Percentiles rank a stretch among this genome's conserved stretches.
phyloP scores from a whole-genome alignment of 345 rosid species.

The Hibiscus syriacus region DNA sequence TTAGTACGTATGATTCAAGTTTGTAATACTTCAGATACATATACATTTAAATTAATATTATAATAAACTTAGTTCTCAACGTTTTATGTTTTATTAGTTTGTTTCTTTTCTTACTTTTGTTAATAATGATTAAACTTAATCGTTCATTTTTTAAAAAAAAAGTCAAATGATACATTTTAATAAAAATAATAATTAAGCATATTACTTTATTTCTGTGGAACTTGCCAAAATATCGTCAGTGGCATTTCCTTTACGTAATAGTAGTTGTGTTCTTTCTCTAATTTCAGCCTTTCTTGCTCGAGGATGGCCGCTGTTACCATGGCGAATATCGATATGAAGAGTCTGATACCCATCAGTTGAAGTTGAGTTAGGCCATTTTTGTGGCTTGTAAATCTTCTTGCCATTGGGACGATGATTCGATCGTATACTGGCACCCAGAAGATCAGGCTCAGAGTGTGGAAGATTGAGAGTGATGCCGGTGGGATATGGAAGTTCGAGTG shows the following conservation, averaged over 20 bases:
- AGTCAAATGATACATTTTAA: too few relatives aligned
- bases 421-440: conserved; percentile 17
- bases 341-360: conserved; percentile 10
- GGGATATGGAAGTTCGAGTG: conserved; percentile 14
- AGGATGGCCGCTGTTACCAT: conserved; percentile 6
- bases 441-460: conserved; percentile 13
- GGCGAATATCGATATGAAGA: conserved; percentile 12
- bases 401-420: conserved; percentile 5
- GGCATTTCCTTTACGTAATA: conserved; percentile 15
- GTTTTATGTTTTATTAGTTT: too few relatives aligned
- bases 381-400: conserved; percentile 1
- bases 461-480: conserved; percentile 13
- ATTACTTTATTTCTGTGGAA: too few relatives aligned
- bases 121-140: too few relatives aligned
- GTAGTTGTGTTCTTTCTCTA: not conserved
- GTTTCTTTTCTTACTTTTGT: too few relatives aligned
- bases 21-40: too few relatives aligned
- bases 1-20: too few relatives aligned
- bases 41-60: too few relatives aligned
- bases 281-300: not conserved
- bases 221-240: conserved; percentile 39
- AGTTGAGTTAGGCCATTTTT: conserved; percentile 12
- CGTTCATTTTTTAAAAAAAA: too few relatives aligned
- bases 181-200: too few relatives aligned
- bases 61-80: too few relatives aligned